A percentile compares a stretch with the other conserved stretches of the same genome.
These are phyloP conservation scores for Theobroma grandiflorum DNA, from an alignment of 441 rosid genomes.

Conservation along the genomic window DNA sequence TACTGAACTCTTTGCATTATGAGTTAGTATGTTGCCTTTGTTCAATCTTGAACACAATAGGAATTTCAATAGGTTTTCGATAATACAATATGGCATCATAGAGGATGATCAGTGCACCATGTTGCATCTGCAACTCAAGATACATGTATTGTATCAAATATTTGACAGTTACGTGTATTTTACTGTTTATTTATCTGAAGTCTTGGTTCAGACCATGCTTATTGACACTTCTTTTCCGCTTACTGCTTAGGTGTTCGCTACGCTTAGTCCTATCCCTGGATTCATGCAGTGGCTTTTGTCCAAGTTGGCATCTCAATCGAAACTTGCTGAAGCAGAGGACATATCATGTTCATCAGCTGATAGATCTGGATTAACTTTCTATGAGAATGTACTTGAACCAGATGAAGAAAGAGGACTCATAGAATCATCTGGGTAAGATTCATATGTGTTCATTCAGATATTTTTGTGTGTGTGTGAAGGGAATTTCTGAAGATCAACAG, in stretches of 20 bases:
- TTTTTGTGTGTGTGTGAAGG: neutral
- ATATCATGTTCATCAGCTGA: conserved; percentile 41
- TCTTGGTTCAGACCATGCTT: conserved; percentile 25
- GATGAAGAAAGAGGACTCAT: conserved; percentile 83
- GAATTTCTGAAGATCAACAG: conserved; percentile 9
- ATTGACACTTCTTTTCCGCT: conserved; percentile 25
- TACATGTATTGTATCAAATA: neutral
- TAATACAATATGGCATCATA: neutral
- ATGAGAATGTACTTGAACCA: conserved; percentile 77
- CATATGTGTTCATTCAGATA: neutral
- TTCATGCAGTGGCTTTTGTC: conserved; percentile 91
- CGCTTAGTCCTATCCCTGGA: conserved; percentile 96
- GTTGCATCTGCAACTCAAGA: neutral
- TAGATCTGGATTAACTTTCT: conserved; percentile 60
- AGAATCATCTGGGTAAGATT: conserved; percentile 60
- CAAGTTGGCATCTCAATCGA: conserved; percentile 84
- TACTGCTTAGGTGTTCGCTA: conserved; percentile 76
- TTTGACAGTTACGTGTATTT: neutral
- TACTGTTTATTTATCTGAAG: neutral
- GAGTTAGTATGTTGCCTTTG: neutral
- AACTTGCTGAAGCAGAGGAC: conserved; percentile 59
- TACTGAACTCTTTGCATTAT: neutral
- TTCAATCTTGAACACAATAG: neutral
- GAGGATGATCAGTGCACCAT: neutral
- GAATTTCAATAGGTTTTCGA: neutral